phyloP scores from a whole-genome alignment of 495 filamentous ascomycete species.

The Antarctomyces pellizariae region DNA sequence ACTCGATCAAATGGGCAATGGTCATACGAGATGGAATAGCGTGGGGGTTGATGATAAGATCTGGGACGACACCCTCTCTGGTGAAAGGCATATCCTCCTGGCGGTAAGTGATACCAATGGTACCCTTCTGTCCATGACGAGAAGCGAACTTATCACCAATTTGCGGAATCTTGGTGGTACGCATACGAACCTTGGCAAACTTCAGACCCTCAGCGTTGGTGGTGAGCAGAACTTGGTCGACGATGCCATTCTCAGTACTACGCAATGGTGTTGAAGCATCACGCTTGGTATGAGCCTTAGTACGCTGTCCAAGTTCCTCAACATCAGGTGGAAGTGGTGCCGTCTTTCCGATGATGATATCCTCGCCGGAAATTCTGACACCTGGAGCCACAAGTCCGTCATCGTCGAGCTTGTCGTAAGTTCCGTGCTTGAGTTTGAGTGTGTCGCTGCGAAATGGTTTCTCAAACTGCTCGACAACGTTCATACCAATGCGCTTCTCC shows the following conservation, averaged over 20 bases:
- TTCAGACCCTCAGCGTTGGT: slow-evolving; percentile 77
- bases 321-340: slow-evolving; percentile 79
- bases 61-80: slow-evolving; percentile 68
- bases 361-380: slow-evolving; percentile 83
- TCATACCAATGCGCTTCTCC: slow-evolving; percentile 82
- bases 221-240: slow-evolving; percentile 79
- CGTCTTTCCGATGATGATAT: slow-evolving; percentile 98
- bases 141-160: slow-evolving; percentile 99
- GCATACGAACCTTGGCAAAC: slow-evolving; percentile 90
- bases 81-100: slow-evolving; percentile 99
- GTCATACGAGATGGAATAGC: slow-evolving; percentile 99
- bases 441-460: slow-evolving; percentile 80
- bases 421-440: slow-evolving; percentile 74
- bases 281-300: slow-evolving; percentile 70
- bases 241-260: slow-evolving; percentile 87
- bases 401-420: slow-evolving; percentile 92
- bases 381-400: slow-evolving; percentile 87
- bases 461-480: slow-evolving; percentile 77
- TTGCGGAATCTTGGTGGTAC: slow-evolving; percentile 93
- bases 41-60: slow-evolving; percentile 98
- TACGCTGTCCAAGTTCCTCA: slow-evolving; percentile 81
- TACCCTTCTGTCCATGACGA: slow-evolving; percentile 97
- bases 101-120: slow-evolving; percentile 91
- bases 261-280: slow-evolving; percentile 87
- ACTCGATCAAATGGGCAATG: slow-evolving; percentile 98